A percentile compares a stretch with the other conserved stretches of the same genome.
phyloP scores from a whole-genome alignment of 129 eudicot species.

The Chrysanthemum makinoi region DNA sequence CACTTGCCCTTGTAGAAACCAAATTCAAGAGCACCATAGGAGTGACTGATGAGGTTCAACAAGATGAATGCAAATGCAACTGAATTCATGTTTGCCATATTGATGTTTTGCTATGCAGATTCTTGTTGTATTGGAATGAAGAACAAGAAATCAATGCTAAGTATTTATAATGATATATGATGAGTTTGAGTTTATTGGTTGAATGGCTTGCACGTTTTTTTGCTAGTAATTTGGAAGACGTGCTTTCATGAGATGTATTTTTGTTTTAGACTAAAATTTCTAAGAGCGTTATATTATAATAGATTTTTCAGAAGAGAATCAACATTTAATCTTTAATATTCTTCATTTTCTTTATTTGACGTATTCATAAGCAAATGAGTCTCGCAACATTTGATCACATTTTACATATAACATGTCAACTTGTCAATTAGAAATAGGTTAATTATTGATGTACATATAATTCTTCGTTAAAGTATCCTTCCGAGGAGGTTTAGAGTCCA shows the following conservation, averaged over 20 bases:
- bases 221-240: slow-evolving; percentile 18
- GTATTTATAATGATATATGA: slow-evolving; percentile 12
- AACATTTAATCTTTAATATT: neutral
- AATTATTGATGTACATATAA: no score
- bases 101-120: slow-evolving; percentile 1
- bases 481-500: no score
- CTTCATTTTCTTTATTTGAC: no score
- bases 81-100: slow-evolving; percentile 20
- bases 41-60: slow-evolving; percentile 32
- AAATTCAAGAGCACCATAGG: slow-evolving; percentile 36
- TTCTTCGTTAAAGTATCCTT: no score
- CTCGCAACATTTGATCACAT: no score
- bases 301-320: neutral
- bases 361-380: no score
- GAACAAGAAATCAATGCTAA: neutral
- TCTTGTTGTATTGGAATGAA: slow-evolving; percentile 12
- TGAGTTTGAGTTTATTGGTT: neutral
- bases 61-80: slow-evolving; percentile 21
- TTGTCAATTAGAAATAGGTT: no score
- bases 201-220: slow-evolving; percentile 40
- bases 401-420: no score
- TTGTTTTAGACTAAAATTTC: slow-evolving; percentile 1
- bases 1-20: slow-evolving; percentile 62
- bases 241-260: slow-evolving; percentile 11
- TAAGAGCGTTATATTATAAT: neutral